Evolutionary conservation across 1,284 basidiomycete species (phyloP).

Genomic region (Athelia psychrophila): DNA sequence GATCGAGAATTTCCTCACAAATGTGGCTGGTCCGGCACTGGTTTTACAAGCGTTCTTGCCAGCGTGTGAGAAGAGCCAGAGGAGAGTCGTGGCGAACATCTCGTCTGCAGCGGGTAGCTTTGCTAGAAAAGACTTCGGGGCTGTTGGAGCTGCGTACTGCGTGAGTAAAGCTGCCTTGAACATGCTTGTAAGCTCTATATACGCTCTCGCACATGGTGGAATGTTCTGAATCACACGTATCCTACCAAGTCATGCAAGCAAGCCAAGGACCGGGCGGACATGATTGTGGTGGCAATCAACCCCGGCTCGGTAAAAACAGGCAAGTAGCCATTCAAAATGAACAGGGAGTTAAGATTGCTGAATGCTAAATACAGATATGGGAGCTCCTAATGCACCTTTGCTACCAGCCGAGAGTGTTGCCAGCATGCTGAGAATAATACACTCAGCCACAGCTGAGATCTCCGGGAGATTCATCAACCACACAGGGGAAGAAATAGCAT

Average conservation of each 20-base stretch:
- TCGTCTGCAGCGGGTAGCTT: conserved; percentile 29
- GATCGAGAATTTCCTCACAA: conserved; percentile 20
- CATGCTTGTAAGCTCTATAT: conserved; percentile 22
- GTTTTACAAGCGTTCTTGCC: conserved; percentile 27
- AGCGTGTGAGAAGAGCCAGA: conserved; percentile 24
- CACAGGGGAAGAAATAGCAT: too few relatives aligned
- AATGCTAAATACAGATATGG: too few relatives aligned
- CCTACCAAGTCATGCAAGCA: conserved; percentile 29
- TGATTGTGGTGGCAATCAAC: conserved; percentile 21
- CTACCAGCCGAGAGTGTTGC: too few relatives aligned
- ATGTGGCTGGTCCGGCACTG: conserved; percentile 31
- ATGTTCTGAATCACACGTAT: neutral
- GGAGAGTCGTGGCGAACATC: conserved; percentile 33
- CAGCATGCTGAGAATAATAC: too few relatives aligned
- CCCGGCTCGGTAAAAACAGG: conserved; percentile 30
- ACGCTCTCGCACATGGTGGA: neutral
- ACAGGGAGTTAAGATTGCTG: too few relatives aligned
- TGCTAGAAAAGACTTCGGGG: conserved; percentile 16
- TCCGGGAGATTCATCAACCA: too few relatives aligned
- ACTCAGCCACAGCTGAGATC: too few relatives aligned
- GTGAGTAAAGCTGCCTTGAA: conserved; percentile 27
- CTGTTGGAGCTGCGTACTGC: conserved; percentile 22
- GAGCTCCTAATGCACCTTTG: too few relatives aligned
- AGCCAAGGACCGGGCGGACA: conserved; percentile 19
- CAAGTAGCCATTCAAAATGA: neutral